Conservation (phyloP, 2,329 filamentous ascomycete genomes). For the Arthrocladium fulminans region DNA sequence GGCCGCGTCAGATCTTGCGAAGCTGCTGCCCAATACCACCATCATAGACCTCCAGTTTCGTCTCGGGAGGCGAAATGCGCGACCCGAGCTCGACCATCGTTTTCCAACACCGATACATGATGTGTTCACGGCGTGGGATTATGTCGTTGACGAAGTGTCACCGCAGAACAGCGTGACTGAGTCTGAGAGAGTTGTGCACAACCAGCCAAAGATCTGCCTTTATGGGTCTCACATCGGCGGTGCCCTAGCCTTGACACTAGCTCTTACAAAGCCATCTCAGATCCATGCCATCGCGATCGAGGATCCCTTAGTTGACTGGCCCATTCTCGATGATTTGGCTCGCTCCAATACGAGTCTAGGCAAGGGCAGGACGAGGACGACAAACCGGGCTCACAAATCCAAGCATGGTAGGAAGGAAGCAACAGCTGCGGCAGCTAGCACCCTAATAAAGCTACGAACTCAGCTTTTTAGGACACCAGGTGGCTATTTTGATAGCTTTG, state of each 20-base stretch:
- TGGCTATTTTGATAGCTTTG: conserved; percentile 37
- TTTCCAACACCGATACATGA: conserved; percentile 25
- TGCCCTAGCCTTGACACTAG: conserved; percentile 35
- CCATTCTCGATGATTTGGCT: conserved; percentile 29
- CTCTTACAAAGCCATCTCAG: conserved; percentile 31
- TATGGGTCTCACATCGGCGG: conserved; percentile 32
- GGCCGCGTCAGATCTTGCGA: not conserved
- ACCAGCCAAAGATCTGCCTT: conserved; percentile 20
- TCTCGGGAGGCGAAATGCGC: conserved; percentile 1
- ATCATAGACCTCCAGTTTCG: conserved; percentile 8
- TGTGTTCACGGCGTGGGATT: conserved; percentile 20
- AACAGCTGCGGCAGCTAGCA: conserved; percentile 15
- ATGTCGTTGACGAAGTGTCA: conserved; percentile 9
- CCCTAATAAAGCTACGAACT: conserved; percentile 28
- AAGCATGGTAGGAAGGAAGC: conserved; percentile 8
- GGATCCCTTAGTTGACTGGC: conserved; percentile 27
- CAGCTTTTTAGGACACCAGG: conserved; percentile 30
- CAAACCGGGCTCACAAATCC: not conserved
- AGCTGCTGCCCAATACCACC: not conserved
- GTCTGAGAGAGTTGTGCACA: conserved; percentile 2
- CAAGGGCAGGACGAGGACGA: not conserved
- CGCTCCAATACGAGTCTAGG: not conserved
- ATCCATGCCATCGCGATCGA: conserved; percentile 28
- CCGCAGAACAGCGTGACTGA: not conserved
- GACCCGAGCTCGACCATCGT: conserved; percentile 2